Evolutionary conservation across 495 filamentous ascomycete species (phyloP), one percentile per base, ranked within the genome.

Genomic region (Trichoderma erinaceum): DNA sequence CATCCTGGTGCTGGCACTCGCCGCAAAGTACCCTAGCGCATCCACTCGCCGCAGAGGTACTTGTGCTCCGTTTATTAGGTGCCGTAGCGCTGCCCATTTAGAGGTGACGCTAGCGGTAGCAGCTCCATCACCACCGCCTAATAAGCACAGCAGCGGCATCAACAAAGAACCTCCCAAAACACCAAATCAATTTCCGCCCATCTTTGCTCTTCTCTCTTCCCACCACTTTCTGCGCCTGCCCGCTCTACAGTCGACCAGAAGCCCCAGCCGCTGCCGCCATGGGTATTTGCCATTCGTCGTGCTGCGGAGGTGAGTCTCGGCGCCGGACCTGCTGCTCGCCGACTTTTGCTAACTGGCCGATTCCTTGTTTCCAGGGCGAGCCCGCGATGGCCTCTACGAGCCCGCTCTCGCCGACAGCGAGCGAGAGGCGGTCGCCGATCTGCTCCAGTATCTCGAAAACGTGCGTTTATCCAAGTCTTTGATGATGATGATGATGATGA

Each of bases 341-440:
- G 21, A 11, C 13, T 35, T 25, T 67, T 58, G 23, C 35, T 46
- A n/a, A 29, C 56, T 70, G 73, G 43, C 74, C 56, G 48, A 50
- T 32, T 41, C 18, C 52, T 41, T 41, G 21, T 5, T 46, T 15
- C n/a, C 71, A 92, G 92, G 88, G 75, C 92, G 92, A 77, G 88
- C 92, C 74, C 92, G 90, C 79, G 95, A 97, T 83, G 93, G 90
- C 73, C 84, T 94, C 56, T 97, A 99, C 78, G 96, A 99, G 77
- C 92, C 93, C 64, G 92, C 95, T 63, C 83, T 99, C 66, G 93
- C 93, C 69, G 95, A 99, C 75, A 96, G 91, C 78, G 95, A 98
- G 80, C 88, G 95, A 72, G 95, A 97, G 84, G 95, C 95, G 58
- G 96, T 99, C 6, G 93, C 95, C 66, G 95, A 99, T 75, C 83